Evolutionary conservation across 805 yeast genomes (phyloP).

Genomic region (Candida gorgasii): DNA sequence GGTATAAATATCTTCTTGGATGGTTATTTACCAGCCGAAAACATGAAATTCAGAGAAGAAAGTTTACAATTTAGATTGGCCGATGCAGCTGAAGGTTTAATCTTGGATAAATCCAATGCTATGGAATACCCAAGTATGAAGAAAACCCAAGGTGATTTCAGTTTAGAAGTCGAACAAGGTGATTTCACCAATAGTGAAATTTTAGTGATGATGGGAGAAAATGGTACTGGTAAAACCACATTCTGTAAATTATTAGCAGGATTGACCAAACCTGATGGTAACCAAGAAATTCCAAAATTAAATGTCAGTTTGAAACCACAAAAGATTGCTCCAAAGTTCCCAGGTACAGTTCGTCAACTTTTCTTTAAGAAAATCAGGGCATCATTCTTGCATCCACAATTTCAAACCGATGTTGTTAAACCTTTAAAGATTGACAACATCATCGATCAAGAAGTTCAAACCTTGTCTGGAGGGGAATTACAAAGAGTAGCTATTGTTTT

Average conservation of each 20-base stretch:
- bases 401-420: slow-evolving; percentile 96
- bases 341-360: slow-evolving; percentile 97
- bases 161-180: slow-evolving; percentile 77
- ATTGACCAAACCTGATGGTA: slow-evolving; percentile 82
- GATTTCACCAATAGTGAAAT: slow-evolving; percentile 95
- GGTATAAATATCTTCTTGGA: slow-evolving; percentile 98
- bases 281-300: slow-evolving; percentile 76
- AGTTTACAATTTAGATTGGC: slow-evolving; percentile 89
- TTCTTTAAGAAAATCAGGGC: slow-evolving; percentile 96
- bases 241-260: slow-evolving; percentile 96
- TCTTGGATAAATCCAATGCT: slow-evolving; percentile 76
- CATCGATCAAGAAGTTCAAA: slow-evolving; percentile 96
- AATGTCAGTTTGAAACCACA: slow-evolving; percentile 98
- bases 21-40: slow-evolving; percentile 97
- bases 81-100: slow-evolving; percentile 80
- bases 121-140: slow-evolving; percentile 78
- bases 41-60: slow-evolving; percentile 94
- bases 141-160: slow-evolving; percentile 97
- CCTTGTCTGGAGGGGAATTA: slow-evolving; percentile 98
- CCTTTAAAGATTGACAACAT: slow-evolving; percentile 92
- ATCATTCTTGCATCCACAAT: slow-evolving; percentile 92
- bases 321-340: slow-evolving; percentile 97
- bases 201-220: slow-evolving; percentile 99
- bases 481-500: slow-evolving; percentile 98
- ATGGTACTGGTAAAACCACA: slow-evolving; percentile 99